phyloP scores from a whole-genome alignment of 768 basidiomycete genomes.

The Dentipellis fragilis region DNA sequence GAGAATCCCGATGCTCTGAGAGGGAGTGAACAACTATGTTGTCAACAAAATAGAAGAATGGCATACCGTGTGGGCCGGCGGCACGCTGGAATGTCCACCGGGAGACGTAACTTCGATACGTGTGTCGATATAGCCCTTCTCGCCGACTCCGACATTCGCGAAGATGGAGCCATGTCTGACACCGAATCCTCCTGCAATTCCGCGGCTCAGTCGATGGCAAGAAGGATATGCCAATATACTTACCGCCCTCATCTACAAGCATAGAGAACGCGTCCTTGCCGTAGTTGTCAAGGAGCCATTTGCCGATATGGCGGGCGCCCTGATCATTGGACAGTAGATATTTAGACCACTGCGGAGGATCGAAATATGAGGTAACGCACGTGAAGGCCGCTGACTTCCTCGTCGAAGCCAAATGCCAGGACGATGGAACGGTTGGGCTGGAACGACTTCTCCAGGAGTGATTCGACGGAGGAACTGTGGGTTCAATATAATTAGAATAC shows the following conservation, averaged over 20 bases:
- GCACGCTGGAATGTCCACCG: slow-evolving; percentile 83
- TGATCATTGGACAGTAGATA: slow-evolving; percentile 15
- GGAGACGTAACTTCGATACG: slow-evolving; percentile 53
- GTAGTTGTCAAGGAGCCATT: slow-evolving; percentile 45
- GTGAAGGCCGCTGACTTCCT: slow-evolving; percentile 28
- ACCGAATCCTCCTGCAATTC: slow-evolving; percentile 35
- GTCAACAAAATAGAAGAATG: not conserved
- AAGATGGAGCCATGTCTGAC: slow-evolving; percentile 44
- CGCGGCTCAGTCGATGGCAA: not conserved
- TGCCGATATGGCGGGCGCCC: slow-evolving; percentile 44
- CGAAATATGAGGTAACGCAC: slow-evolving; percentile 5
- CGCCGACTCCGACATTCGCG: slow-evolving; percentile 54
- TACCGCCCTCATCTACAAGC: slow-evolving; percentile 84
- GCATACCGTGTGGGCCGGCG: slow-evolving; percentile 68
- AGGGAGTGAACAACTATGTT: not conserved
- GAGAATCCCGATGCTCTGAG: slow-evolving; percentile 64
- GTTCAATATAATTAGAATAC: not conserved
- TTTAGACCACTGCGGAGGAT: not conserved
- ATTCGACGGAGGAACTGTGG: slow-evolving; percentile 32
- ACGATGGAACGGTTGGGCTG: slow-evolving; percentile 32
- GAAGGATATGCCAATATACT: slow-evolving; percentile 9
- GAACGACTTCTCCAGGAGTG: slow-evolving; percentile 34
- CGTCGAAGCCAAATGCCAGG: slow-evolving; percentile 40
- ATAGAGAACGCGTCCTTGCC: slow-evolving; percentile 67
- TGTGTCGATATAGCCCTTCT: slow-evolving; percentile 65